phyloP scores from a whole-genome alignment of 495 filamentous ascomycete species.

The Rusavskia elegans region DNA sequence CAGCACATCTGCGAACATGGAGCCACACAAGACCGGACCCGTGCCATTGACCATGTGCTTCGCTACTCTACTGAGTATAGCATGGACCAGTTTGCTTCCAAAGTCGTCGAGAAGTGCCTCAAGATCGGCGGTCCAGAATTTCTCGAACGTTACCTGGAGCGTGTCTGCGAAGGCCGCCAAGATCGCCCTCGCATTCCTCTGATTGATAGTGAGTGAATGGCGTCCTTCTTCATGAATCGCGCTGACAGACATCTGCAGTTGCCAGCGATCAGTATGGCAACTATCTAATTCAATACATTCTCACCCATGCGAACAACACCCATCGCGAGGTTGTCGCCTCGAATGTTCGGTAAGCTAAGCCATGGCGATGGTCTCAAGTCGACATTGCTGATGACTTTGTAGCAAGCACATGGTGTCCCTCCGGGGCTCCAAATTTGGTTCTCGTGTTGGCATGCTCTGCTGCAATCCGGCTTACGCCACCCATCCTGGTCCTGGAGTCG shows the following conservation, averaged over 20 bases:
- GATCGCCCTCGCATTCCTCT: slow-evolving; percentile 92
- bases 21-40: slow-evolving; percentile 73
- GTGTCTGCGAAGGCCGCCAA: slow-evolving; percentile 77
- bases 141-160: slow-evolving; percentile 78
- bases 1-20: slow-evolving; percentile 99
- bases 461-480: slow-evolving; percentile 81
- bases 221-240: not conserved
- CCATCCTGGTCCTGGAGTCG: slow-evolving; percentile 67
- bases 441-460: slow-evolving; percentile 95
- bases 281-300: slow-evolving; percentile 92
- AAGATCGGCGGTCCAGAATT: slow-evolving; percentile 93
- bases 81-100: slow-evolving; percentile 98
- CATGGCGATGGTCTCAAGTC: too few relatives aligned
- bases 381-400: slow-evolving; percentile 2
- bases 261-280: slow-evolving; percentile 97
- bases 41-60: slow-evolving; percentile 88
- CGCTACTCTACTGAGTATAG: slow-evolving; percentile 88
- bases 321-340: slow-evolving; percentile 85
- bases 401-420: slow-evolving; percentile 98
- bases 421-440: slow-evolving; percentile 95
- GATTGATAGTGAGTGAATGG: slow-evolving; percentile 61
- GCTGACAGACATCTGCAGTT: slow-evolving; percentile 35
- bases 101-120: slow-evolving; percentile 96
- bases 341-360: slow-evolving; percentile 54
- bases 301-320: slow-evolving; percentile 69